Conservation (phyloP, 78 protist genomes). For the Isochrysis galbana region DNA sequence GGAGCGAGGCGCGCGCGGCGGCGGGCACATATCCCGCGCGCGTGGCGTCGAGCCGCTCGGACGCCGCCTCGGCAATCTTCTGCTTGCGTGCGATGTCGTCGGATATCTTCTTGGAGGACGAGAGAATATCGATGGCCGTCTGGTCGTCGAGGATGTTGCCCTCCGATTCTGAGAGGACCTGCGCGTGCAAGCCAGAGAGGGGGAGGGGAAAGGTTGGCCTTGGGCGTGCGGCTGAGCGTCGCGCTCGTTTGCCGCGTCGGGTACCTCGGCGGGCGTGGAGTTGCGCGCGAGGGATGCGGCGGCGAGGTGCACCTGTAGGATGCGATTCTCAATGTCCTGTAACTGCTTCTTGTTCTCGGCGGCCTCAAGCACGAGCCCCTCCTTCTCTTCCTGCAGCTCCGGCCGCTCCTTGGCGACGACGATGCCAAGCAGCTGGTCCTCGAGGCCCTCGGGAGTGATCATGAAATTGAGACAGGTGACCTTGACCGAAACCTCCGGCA, state of each 20-base stretch:
- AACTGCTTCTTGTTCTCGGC: conserved; percentile 53
- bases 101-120: conserved; percentile 39
- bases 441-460: conserved; percentile 76
- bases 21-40: conserved; percentile 57
- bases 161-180: conserved; percentile 45
- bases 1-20: conserved; percentile 62
- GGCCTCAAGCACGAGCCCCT: conserved; percentile 25
- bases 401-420: conserved; percentile 54
- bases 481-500: conserved; percentile 69
- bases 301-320: too few species aligned
- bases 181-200: background rate
- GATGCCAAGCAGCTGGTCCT: conserved; percentile 80
- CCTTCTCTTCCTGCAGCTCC: conserved; percentile 66
- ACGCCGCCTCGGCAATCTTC: conserved; percentile 56
- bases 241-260: too few species aligned
- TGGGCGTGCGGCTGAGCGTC: conserved; percentile 52
- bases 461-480: conserved; percentile 82
- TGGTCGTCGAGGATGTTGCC: conserved; percentile 77
- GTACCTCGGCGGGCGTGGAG: too few species aligned
- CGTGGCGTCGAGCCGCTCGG: conserved; percentile 50
- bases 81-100: conserved; percentile 62
- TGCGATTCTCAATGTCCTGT: conserved; percentile 43
- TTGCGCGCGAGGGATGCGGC: too few species aligned
- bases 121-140: conserved; percentile 59
- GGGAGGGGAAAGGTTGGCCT: too few species aligned